Percentiles rank a stretch among this genome's conserved stretches.
These are phyloP conservation scores for Aquilaria agallochum DNA, from an alignment of 441 rosid genomes.

Conservation along the genomic window DNA sequence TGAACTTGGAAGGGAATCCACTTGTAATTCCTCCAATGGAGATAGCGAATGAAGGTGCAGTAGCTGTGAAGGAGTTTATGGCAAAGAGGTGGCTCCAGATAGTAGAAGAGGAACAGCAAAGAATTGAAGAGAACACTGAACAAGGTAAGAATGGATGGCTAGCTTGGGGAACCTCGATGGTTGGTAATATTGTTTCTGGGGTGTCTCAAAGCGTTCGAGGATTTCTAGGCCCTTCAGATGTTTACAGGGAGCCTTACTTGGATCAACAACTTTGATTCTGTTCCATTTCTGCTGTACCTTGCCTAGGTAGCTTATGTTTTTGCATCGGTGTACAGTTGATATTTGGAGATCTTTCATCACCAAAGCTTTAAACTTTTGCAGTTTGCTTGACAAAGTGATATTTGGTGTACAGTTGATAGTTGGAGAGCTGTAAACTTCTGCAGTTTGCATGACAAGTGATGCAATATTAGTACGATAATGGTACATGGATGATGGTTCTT, in stretches of 20 bases:
- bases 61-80: slow-evolving; percentile 54
- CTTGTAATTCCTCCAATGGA: slow-evolving; percentile 43
- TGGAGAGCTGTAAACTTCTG: too few relatives aligned
- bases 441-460: too few relatives aligned
- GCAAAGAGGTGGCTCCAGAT: slow-evolving; percentile 45
- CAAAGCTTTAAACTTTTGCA: too few relatives aligned
- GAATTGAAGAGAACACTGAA: slow-evolving; percentile 40
- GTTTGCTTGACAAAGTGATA: too few relatives aligned
- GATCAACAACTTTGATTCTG: slow-evolving; percentile 31
- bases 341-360: too few relatives aligned
- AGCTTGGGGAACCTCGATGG: slow-evolving; percentile 47
- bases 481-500: too few relatives aligned
- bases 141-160: slow-evolving; percentile 50
- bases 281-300: not conserved
- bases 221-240: slow-evolving; percentile 23
- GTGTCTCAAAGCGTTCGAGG: slow-evolving; percentile 31
- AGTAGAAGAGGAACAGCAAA: slow-evolving; percentile 37
- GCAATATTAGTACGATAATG: too few relatives aligned
- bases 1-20: slow-evolving; percentile 66
- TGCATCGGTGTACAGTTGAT: too few relatives aligned
- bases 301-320: too few relatives aligned
- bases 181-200: slow-evolving; percentile 37
- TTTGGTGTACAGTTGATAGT: too few relatives aligned
- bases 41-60: slow-evolving; percentile 46
- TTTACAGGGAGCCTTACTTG: slow-evolving; percentile 30